Conservation (phyloP, 2,329 filamentous ascomycete genomes). For the Aspergillus aculeatinus region DNA sequence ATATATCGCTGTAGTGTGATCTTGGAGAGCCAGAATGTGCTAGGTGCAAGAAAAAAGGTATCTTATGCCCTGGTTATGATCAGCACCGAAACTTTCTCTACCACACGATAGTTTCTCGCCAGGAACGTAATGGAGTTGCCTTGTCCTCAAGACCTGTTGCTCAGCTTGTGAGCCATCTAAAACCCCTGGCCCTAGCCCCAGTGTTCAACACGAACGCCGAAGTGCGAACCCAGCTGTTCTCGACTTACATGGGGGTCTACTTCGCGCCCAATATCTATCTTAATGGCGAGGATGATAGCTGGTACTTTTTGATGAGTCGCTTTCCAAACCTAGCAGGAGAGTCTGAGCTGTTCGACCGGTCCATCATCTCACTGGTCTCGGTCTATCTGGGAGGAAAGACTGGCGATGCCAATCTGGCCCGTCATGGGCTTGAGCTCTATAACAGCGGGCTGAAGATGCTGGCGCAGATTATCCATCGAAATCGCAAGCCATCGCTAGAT, state of each 20-base stretch:
- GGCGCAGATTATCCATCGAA: not conserved
- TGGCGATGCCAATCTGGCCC: not conserved
- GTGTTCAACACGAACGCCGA: not conserved
- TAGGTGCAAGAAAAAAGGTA: not conserved
- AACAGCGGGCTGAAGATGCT: not conserved
- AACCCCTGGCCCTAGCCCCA: not conserved
- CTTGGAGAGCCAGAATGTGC: not conserved
- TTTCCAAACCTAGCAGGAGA: not conserved
- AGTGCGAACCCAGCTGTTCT: conserved; percentile 11
- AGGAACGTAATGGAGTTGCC: too few relatives aligned
- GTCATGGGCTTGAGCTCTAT: not conserved
- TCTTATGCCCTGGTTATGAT: not conserved
- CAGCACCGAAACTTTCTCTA: not conserved
- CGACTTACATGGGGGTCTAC: not conserved
- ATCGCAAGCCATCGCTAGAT: too few relatives aligned
- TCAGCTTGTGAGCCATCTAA: not conserved
- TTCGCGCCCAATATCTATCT: not conserved
- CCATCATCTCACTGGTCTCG: not conserved
- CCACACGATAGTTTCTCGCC: not conserved
- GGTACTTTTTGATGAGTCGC: not conserved
- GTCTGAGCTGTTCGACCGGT: not conserved
- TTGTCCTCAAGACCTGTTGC: not conserved
- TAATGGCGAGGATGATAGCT: not conserved
- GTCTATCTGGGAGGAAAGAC: not conserved
- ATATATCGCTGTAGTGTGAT: not conserved